Evolutionary conservation across 2,329 filamentous ascomycete species (phyloP), one percentile per base, ranked within the genome.

Genomic region (Arthrobotrys entomopaga): DNA sequence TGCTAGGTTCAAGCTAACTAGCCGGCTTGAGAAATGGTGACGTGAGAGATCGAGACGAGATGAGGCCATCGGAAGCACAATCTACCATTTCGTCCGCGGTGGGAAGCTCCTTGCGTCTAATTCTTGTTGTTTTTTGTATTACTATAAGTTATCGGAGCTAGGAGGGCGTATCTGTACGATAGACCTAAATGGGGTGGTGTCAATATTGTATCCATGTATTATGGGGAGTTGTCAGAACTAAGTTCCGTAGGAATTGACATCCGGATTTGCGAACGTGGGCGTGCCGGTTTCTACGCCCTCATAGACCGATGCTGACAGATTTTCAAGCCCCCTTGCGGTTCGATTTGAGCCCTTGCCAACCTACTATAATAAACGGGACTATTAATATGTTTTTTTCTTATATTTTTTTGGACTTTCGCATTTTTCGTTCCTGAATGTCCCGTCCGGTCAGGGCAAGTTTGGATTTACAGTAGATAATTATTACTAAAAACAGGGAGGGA

Each of bases 221-320:
- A 34, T 34, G 29, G 58, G 29, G n/a, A n/a, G 56, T 46, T 50
- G 29, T 53, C 10, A 48, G 38, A 57, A 26, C 22, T n/a, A 60
- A n/a, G 22, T 48, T 48, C 57, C 52, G 57, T 74, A 74, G 70
- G 70, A 74, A 74, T 50, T 58, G 58, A 59, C 70, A 63, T 74
- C 70, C 70, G 70, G 57, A 74, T 67, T 67, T 63, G 58, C 58
- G 65, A 43, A 42, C 48, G 29, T 34, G 10, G 29, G 29, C 29
- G 10, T 34, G 29, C 29, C 6, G 29, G 29, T 34, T 34, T 34
- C 7, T 34, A 34, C 29, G 29, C 29, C 29, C 5, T 34, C 29
- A 34, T 34, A 34, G 10, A 34, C 29, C 29, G 29, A 34, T 34
- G 29, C 29, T 34, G 29, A 34, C 10, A 34, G 6, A 34, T 34